Evolutionary conservation across 768 basidiomycete genomes (phyloP).

Genomic region (Mycena metata): DNA sequence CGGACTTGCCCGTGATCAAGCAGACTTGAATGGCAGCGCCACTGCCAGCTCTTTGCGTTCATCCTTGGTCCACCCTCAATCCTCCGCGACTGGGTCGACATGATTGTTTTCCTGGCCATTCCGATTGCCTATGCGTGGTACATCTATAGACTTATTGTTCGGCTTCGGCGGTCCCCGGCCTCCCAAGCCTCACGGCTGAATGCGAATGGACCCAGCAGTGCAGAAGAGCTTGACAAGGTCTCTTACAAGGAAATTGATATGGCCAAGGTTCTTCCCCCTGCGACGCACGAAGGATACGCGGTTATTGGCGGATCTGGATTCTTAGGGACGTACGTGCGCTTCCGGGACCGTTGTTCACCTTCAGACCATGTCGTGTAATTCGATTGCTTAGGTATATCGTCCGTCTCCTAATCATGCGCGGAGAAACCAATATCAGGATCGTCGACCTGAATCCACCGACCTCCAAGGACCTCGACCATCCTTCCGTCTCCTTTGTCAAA

Average conservation of each 20-base stretch:
- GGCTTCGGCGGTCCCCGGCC: constrained; percentile 25
- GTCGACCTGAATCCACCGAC: constrained; percentile 49
- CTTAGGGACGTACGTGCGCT: constrained; percentile 47
- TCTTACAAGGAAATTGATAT: constrained; percentile 47
- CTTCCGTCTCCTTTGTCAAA: constrained; percentile 47
- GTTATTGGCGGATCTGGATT: constrained; percentile 51
- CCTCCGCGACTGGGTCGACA: not conserved
- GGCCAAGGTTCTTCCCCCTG: constrained; percentile 42
- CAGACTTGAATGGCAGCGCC: no score
- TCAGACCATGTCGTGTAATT: not conserved
- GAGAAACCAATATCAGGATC: constrained; percentile 49
- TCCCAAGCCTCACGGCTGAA: constrained; percentile 23
- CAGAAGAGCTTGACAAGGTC: constrained; percentile 39
- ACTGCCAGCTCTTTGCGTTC: not conserved
- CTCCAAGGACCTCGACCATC: constrained; percentile 39
- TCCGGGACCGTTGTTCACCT: not conserved
- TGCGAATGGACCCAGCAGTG: constrained; percentile 11
- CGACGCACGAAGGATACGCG: constrained; percentile 46
- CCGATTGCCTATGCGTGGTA: constrained; percentile 16
- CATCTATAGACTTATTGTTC: constrained; percentile 21
- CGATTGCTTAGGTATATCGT: constrained; percentile 47
- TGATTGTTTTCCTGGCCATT: constrained; percentile 4
- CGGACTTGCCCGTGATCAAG: no score
- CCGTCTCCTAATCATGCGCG: constrained; percentile 50
- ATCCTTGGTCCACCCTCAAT: not conserved